Conservation (phyloP, 768 basidiomycete genomes). For the Lactarius trivialis region DNA sequence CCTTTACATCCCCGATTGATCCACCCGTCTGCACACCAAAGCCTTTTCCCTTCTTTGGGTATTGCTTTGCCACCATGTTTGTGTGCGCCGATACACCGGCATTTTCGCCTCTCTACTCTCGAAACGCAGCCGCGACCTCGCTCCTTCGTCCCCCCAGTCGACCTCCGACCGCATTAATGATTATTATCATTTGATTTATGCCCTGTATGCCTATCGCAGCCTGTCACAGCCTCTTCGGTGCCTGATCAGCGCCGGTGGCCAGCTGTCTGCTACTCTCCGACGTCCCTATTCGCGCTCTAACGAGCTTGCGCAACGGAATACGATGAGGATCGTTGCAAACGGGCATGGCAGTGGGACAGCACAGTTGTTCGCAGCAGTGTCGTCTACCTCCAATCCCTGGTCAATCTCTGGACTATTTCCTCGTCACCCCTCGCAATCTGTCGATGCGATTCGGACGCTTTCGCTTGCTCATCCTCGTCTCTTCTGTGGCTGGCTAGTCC, state of each 20-base stretch:
- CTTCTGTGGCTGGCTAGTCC: slow-evolving; percentile 22
- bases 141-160: slow-evolving; percentile 18
- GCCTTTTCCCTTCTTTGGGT: slow-evolving; percentile 76
- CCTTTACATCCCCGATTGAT: slow-evolving; percentile 38
- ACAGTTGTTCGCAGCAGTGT: neutral
- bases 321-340: slow-evolving; percentile 7
- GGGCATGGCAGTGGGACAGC: slow-evolving; percentile 1
- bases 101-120: slow-evolving; percentile 35
- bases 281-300: slow-evolving; percentile 21
- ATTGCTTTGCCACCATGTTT: slow-evolving; percentile 51
- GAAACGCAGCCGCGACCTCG: slow-evolving; percentile 23
- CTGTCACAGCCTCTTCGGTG: slow-evolving; percentile 25
- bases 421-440: neutral
- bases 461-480: slow-evolving; percentile 20
- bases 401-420: neutral
- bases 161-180: slow-evolving; percentile 17
- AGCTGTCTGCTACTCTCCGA: slow-evolving; percentile 23
- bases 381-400: slow-evolving; percentile 2
- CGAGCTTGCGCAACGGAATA: slow-evolving; percentile 12
- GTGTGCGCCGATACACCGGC: slow-evolving; percentile 69
- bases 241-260: slow-evolving; percentile 40
- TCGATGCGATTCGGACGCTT: slow-evolving; percentile 4
- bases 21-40: slow-evolving; percentile 47
- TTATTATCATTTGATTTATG: slow-evolving; percentile 26
- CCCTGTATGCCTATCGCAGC: slow-evolving; percentile 22